Evolutionary conservation across 345 rosid genomes (phyloP).

Genomic region (Psidium guajava): DNA sequence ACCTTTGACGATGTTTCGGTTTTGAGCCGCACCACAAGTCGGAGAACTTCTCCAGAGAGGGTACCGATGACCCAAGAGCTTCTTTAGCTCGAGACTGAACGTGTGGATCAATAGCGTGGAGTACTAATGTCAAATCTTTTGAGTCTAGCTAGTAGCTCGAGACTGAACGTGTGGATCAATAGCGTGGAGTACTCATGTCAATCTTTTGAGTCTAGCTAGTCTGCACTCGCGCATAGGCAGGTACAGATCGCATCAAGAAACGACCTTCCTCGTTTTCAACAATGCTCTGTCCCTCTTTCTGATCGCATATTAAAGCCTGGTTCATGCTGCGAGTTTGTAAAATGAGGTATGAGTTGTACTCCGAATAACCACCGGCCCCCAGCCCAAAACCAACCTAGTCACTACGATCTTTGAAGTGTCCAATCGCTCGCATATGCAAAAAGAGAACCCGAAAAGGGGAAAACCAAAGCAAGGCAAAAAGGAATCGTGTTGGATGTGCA

Average conservation of each 20-base stretch:
- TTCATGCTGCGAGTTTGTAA: neutral
- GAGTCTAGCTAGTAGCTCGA: neutral
- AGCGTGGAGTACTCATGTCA: neutral
- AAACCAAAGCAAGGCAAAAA: neutral
- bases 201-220: neutral
- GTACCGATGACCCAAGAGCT: too few relatives aligned
- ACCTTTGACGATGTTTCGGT: too few relatives aligned
- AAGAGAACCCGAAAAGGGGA: neutral
- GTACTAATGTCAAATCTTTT: neutral
- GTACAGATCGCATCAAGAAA: neutral
- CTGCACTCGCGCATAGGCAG: neutral
- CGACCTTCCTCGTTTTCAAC: neutral
- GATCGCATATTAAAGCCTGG: neutral
- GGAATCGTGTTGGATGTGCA: neutral
- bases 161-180: too few relatives aligned
- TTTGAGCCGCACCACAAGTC: too few relatives aligned
- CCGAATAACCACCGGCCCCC: neutral
- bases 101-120: too few relatives aligned
- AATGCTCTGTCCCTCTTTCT: neutral
- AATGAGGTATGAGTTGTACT: neutral
- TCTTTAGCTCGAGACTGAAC: too few relatives aligned
- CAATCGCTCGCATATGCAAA: neutral
- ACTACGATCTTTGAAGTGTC: neutral
- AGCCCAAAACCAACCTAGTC: neutral
- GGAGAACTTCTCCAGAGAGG: too few relatives aligned